Evolutionary conservation across 2,329 filamentous ascomycete species (phyloP), one percentile per base, ranked within the genome.

Genomic region (Chrysosporium keratinophilum): DNA sequence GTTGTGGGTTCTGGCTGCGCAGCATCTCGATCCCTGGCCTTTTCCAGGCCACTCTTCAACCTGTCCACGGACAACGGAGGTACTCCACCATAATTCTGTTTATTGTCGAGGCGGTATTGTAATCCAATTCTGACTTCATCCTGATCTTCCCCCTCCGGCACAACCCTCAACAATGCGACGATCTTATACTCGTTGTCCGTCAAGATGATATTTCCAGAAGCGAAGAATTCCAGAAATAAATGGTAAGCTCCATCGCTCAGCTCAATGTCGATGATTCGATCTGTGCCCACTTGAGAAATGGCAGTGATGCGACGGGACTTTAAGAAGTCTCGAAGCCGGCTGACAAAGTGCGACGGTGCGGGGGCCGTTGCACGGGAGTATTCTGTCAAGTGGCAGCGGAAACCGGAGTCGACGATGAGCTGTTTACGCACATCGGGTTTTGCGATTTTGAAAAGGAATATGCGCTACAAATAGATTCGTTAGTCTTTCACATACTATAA

Each of bases 211-310:
- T 98, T 98, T 44, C 93, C 93, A 50, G 87, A 87, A 1, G 93
- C 91, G 67, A 95, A 98, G 73, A 98, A 98, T 71, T 98, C 93
- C 28, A 98, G 74, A 66, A 88, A 96, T 19, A 98, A 70, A 41
- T 85, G 79, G 66, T 94, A 96, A 61, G 84, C 78, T 10, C 93
- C 93, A 74, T 97, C 89, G 62, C 87, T 94, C 67, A 98, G 96
- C 63, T 86, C 80, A 52, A 98, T 82, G 67, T 97, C 88, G 51
- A 98, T 84, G 57, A 98, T 86, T 51, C 93, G 81, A 68, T 98
- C 93, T 1, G 90, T 96, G 47, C 93, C 93, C 49, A 98, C 80
- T 70, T 98, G 93, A 1, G 77, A 74, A 9, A 98, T 81, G 0
- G 80, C 77, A 0, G 91, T 95, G 54, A 95, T 80, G 54, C 91